Percentiles rank a stretch among this genome's conserved stretches.
These are phyloP conservation scores for Avena atlantica DNA, from an alignment of 176 grass and related monocot species.

Conservation along the genomic window DNA sequence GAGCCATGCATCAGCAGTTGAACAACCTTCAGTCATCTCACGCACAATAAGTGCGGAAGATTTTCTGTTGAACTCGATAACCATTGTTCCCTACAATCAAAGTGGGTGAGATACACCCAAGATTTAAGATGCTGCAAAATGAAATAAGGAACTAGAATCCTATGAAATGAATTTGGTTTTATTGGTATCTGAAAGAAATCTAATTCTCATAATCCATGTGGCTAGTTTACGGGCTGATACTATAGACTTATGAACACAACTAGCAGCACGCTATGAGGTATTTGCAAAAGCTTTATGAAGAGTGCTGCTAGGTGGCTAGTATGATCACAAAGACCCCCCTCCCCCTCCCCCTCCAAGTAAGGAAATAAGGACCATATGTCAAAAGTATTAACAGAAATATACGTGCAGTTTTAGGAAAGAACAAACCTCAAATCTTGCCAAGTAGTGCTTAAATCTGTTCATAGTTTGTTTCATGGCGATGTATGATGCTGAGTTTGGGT, in stretches of 20 bases:
- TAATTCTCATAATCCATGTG: neutral
- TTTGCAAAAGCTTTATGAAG: neutral
- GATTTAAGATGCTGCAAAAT: constrained; percentile 30
- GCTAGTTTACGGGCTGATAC: neutral
- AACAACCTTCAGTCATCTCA: constrained; percentile 74
- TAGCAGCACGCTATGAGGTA: constrained; percentile 11
- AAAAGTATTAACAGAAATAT: constrained; percentile 1
- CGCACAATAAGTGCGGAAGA: constrained; percentile 66
- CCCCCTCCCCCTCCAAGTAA: too few species aligned
- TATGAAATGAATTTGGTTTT: neutral
- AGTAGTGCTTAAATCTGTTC: constrained; percentile 64
- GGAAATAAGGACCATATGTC: too few species aligned
- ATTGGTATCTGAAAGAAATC: neutral
- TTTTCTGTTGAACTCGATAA: constrained; percentile 71
- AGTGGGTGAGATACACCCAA: constrained; percentile 1
- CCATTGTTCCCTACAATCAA: constrained; percentile 80
- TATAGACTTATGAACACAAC: neutral
- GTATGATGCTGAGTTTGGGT: constrained; percentile 42
- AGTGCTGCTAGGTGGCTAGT: neutral
- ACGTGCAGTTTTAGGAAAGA: neutral
- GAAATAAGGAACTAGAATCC: constrained; percentile 16
- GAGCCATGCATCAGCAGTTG: constrained; percentile 63
- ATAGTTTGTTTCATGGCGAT: constrained; percentile 61
- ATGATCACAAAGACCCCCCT: too few species aligned
- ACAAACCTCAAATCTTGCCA: constrained; percentile 82